Evolutionary conservation across 306 rosid genomes (phyloP).

Genomic region (Inga laurina): DNA sequence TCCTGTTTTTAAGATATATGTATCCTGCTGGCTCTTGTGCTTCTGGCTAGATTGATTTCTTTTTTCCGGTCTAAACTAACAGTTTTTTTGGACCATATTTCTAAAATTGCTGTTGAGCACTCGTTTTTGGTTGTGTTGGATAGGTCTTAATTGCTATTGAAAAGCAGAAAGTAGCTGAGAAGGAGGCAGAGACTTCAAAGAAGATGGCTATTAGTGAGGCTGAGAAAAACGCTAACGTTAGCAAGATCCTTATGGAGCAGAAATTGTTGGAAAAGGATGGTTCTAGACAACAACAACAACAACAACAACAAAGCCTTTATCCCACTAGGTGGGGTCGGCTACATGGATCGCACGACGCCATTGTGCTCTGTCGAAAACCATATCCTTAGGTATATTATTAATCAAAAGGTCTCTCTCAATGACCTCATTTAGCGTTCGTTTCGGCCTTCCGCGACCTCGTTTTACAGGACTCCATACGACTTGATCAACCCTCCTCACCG

Average conservation of each 20-base stretch:
- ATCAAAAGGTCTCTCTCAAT: too few relatives aligned
- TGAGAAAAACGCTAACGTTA: slow-evolving; percentile 88
- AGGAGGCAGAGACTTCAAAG: slow-evolving; percentile 86
- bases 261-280: slow-evolving; percentile 80
- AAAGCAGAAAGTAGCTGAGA: slow-evolving; percentile 85
- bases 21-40: neutral
- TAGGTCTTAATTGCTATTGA: slow-evolving; percentile 94
- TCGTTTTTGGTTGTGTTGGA: slow-evolving; percentile 32
- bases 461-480: too few relatives aligned
- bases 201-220: slow-evolving; percentile 98
- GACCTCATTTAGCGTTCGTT: too few relatives aligned
- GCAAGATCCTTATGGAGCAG: slow-evolving; percentile 95
- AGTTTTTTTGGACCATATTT: neutral
- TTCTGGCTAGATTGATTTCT: slow-evolving; percentile 11
- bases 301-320: too few relatives aligned
- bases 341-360: too few relatives aligned
- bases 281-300: too few relatives aligned
- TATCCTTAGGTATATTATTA: too few relatives aligned
- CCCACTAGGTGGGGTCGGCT: too few relatives aligned
- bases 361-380: too few relatives aligned
- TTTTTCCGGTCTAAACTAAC: neutral
- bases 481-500: too few relatives aligned
- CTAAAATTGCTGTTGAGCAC: slow-evolving; percentile 18
- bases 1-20: neutral
- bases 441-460: too few relatives aligned